Evolutionary conservation across 202 grass and related monocot species (phyloP), one percentile per base, ranked within the genome.

Genomic region (Schoenoplectus tabernaemontani): DNA sequence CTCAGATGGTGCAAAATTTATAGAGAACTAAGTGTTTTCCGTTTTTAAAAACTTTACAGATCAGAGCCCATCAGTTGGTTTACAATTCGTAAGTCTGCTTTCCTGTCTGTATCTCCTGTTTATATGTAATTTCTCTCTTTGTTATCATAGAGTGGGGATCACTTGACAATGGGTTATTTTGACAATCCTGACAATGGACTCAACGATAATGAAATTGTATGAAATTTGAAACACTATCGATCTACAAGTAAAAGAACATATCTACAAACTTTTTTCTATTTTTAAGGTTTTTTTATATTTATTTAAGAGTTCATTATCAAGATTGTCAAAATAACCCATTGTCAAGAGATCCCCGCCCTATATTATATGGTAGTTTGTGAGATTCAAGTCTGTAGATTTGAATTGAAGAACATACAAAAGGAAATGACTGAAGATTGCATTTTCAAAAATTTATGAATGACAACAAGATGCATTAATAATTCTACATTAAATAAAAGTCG

Each of bases 51-150:
- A 46, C 78, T 88, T 72, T 85, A 82, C 90, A 99, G 96, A 4
- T 88, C 96, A 59, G 75, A 79, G 39, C 88, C 85, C 82, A 68
- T 95, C 57, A 76, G 83, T 5, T 84, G 50, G 63, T 99, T 99
- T 80, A 99, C 92, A 5, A 93, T 99, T 63, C 96, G 96, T 95
- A 91, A 99, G 96, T 86, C 32, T 61, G 38, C 76, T 32, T 24
- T 71, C 24, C 13, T 81, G 36, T 64, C 1, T n/a, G 16, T 7
- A 23, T 11, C 43, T 11, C 37, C 23, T 36, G 8, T 64, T 68
- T 10, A 75, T 75, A 68, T 75, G 13, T 36, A 36, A 26, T 54
- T 24, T 46, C 20, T 50, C 9, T 50, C 67, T n/a, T 24, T 80
- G 17, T 30, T 71, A 17, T 69, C 1, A 9, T 24, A n/a, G n/a